phyloP scores from a whole-genome alignment of 2,329 filamentous ascomycete genomes.

The Alternaria consortialis region DNA sequence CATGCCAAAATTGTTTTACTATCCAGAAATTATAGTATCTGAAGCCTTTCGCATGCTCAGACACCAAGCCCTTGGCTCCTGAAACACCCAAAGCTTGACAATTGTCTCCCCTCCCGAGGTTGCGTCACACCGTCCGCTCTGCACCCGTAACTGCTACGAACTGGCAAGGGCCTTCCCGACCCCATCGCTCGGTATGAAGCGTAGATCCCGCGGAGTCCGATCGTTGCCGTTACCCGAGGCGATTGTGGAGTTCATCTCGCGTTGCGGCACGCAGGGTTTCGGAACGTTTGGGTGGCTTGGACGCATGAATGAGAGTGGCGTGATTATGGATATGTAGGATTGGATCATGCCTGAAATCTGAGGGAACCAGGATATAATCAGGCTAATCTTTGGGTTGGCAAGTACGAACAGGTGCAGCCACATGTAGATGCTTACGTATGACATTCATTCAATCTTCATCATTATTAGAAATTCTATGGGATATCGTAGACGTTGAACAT shows the following conservation, averaged over 20 bases:
- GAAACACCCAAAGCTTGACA: slow-evolving; percentile 35
- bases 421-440: neutral
- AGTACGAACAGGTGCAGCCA: neutral
- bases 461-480: slow-evolving; percentile 9
- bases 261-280: slow-evolving; percentile 15
- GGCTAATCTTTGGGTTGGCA: neutral
- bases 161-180: neutral
- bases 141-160: neutral
- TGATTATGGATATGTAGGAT: slow-evolving; percentile 1
- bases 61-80: slow-evolving; percentile 27
- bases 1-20: neutral
- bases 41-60: neutral
- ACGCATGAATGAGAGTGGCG: slow-evolving; percentile 19
- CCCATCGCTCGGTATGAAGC: neutral
- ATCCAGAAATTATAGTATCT: neutral
- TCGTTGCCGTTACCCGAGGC: slow-evolving; percentile 1
- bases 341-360: neutral
- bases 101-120: neutral
- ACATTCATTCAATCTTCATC: neutral
- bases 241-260: neutral
- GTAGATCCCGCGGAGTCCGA: neutral
- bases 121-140: slow-evolving; percentile 3
- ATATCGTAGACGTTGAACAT: slow-evolving; percentile 11
- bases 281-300: slow-evolving; percentile 18
- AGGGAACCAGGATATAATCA: neutral